These are phyloP conservation scores for Rhizopogon rudus DNA, from an alignment of 768 basidiomycete genomes.

Conservation along the genomic window DNA sequence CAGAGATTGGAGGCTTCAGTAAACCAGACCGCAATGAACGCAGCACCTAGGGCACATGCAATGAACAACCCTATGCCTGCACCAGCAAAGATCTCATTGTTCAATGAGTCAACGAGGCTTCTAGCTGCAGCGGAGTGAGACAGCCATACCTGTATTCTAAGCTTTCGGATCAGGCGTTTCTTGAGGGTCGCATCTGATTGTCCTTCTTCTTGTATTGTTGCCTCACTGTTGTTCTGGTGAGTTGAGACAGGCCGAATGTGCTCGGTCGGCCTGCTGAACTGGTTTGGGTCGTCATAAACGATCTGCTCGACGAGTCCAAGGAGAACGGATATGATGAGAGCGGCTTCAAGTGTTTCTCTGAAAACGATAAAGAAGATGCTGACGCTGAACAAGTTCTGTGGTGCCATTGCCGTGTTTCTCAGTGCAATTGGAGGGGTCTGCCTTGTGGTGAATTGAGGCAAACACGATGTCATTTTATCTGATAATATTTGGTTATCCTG, in stretches of 20 bases:
- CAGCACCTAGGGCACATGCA: slow-evolving; percentile 80
- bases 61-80: slow-evolving; percentile 69
- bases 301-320: slow-evolving; percentile 90
- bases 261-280: not conserved
- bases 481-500: not conserved
- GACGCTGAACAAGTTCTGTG: slow-evolving; percentile 73
- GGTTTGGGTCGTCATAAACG: slow-evolving; percentile 36
- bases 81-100: slow-evolving; percentile 66
- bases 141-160: slow-evolving; percentile 56
- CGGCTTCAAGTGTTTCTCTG: slow-evolving; percentile 89
- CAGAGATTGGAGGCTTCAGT: slow-evolving; percentile 85
- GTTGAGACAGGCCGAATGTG: not conserved
- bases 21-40: slow-evolving; percentile 95
- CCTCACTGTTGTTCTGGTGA: slow-evolving; percentile 2
- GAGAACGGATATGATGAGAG: slow-evolving; percentile 88
- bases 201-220: slow-evolving; percentile 9
- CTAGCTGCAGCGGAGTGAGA: not conserved
- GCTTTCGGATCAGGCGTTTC: slow-evolving; percentile 54
- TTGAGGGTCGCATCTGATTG: slow-evolving; percentile 27
- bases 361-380: slow-evolving; percentile 97
- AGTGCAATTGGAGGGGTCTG: not conserved
- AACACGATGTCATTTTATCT: not conserved
- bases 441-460: not conserved
- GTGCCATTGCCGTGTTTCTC: slow-evolving; percentile 41
- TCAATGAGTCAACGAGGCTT: not conserved